Base-by-base conservation (phyloP, 2,329 filamentous ascomycete species). In the Beauveria varroae region DNA sequence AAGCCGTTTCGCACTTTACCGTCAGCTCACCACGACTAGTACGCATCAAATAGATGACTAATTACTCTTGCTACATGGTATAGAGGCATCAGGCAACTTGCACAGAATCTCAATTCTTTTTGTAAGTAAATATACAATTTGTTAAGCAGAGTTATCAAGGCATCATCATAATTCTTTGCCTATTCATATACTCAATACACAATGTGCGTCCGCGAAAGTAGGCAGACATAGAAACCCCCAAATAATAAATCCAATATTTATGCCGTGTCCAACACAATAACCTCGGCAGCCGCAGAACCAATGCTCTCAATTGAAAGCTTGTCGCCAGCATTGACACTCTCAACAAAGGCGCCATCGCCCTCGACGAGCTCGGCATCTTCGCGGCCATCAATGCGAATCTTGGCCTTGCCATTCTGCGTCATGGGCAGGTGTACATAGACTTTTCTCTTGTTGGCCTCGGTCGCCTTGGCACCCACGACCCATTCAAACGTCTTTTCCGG, bases 351-450 rank as follows among this genome's bases (percentile, higher is more conserved):
- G 18, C 90, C 91, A 74, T 96, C 91, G 0, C 91, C 91, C 74
- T 96, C 91, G 1, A 76, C 78, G 20, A 96, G 72, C 65, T 76
- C 74, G 0, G 83, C 83, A 64, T 89, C 85, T 50, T 89, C 86
- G 61, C 86, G 76, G 1, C 85, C 85, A 68, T 81, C 89, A 67
- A 87, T 76, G 65, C 82, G 82, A 63, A 96, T 84, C 78, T 85
- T 90, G 43, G 89, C 82, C 66, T 86, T 89, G 26, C 89, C 89
- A 46, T 80, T 80, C 76, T 90, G 88, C 76, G 87, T 86, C 89
- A 93, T 93, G 20, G 91, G 83, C 60, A 96, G 66, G 73, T 96
- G 91, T 41, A 95, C 75, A 72, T 87, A 96, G 2, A 96, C 83
- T 76, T 95, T 93, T 68, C 86, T 81, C 68, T 85, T 81, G 28